Evolutionary conservation across 2,329 filamentous ascomycete species (phyloP).

Genomic region (Alternaria incomplexa): DNA sequence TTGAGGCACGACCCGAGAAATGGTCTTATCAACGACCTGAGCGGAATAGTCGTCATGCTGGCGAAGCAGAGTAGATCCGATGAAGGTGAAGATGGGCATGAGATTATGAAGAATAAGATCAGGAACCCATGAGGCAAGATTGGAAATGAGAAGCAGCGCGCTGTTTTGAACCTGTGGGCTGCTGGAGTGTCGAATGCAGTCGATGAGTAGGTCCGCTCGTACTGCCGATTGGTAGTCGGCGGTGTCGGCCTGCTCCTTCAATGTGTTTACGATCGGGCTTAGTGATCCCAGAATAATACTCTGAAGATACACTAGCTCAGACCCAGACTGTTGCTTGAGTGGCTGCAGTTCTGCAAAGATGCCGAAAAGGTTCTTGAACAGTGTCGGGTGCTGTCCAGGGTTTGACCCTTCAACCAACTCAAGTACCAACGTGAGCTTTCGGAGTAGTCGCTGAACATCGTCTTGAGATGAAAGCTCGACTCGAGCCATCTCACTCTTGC

Average conservation of each 20-base stretch:
- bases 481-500: slow-evolving; percentile 71
- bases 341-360: slow-evolving; percentile 86
- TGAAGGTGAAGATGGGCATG: slow-evolving; percentile 99
- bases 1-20: slow-evolving; percentile 91
- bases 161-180: slow-evolving; percentile 94
- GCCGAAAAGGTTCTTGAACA: slow-evolving; percentile 81
- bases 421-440: slow-evolving; percentile 82
- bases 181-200: slow-evolving; percentile 89
- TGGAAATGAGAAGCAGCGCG: slow-evolving; percentile 85
- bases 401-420: slow-evolving; percentile 85
- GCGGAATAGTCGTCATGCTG: slow-evolving; percentile 97
- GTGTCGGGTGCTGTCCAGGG: slow-evolving; percentile 74
- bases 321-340: slow-evolving; percentile 79
- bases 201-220: slow-evolving; percentile 87
- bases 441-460: slow-evolving; percentile 71
- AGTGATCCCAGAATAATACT: slow-evolving; percentile 83
- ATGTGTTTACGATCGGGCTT: slow-evolving; percentile 80
- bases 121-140: slow-evolving; percentile 83
- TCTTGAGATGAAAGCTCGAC: slow-evolving; percentile 67
- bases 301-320: slow-evolving; percentile 89
- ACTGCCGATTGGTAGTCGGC: slow-evolving; percentile 79
- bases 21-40: slow-evolving; percentile 91
- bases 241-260: slow-evolving; percentile 61
- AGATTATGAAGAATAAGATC: slow-evolving; percentile 94
- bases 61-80: slow-evolving; percentile 87